Conservation (phyloP, 441 rosid genomes). For the Raphanus hybrid region DNA sequence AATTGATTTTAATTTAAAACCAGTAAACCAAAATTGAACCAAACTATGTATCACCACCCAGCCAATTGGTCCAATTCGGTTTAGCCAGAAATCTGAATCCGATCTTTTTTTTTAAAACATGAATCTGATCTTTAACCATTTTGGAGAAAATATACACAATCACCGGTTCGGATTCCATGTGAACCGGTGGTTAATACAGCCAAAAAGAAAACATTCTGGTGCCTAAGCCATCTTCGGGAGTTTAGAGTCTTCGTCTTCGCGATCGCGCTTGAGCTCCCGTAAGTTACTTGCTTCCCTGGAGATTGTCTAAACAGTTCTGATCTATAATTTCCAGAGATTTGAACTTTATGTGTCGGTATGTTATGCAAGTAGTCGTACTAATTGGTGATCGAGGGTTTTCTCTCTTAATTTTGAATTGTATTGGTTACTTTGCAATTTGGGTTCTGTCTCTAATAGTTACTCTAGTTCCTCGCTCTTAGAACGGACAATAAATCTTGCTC, state of each 20-base stretch:
- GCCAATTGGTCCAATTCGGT: not conserved
- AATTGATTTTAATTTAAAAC: not conserved
- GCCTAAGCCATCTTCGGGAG: not conserved
- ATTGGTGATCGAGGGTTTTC: slow-evolving; percentile 5
- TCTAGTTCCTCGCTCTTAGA: slow-evolving; percentile 13
- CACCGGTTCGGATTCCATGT: not conserved
- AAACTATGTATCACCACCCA: not conserved
- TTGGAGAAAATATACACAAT: not conserved
- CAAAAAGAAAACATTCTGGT: not conserved
- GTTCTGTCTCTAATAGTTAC: slow-evolving; percentile 1
- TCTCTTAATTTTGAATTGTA: not conserved
- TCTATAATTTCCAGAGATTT: not conserved
- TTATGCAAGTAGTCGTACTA: not conserved
- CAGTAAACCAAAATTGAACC: not conserved
- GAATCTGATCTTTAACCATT: not conserved
- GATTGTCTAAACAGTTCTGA: not conserved
- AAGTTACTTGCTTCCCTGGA: slow-evolving; percentile 18
- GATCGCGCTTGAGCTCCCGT: slow-evolving; percentile 24
- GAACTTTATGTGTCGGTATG: slow-evolving; percentile 1
- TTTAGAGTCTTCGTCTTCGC: not conserved
- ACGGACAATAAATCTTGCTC: not conserved
- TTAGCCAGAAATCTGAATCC: not conserved
- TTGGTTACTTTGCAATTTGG: not conserved
- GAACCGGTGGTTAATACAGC: not conserved
- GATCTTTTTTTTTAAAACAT: no score